phyloP scores from a whole-genome alignment of 495 filamentous ascomycete genomes.

The Neurospora africana region DNA sequence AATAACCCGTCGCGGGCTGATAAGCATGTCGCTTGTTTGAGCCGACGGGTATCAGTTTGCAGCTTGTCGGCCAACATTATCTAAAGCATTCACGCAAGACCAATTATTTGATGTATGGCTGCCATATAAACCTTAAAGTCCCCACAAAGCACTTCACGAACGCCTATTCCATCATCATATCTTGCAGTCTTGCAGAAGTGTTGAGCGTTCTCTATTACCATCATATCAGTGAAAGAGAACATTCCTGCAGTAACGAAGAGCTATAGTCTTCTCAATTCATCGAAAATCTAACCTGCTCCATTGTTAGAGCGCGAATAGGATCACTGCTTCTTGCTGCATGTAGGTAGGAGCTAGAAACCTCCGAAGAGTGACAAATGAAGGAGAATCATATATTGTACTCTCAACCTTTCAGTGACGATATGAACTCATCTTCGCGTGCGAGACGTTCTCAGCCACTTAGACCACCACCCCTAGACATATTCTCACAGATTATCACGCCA shows the following conservation, averaged over 20 bases:
- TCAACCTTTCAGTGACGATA: neutral
- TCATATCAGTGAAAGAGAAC: neutral
- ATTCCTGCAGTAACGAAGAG: neutral
- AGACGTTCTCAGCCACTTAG: neutral
- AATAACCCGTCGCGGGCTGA: too few species aligned
- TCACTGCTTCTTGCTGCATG: too few species aligned
- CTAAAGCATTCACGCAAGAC: too few species aligned
- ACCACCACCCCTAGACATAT: neutral
- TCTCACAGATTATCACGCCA: neutral
- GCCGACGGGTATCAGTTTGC: neutral
- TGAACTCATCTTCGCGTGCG: neutral
- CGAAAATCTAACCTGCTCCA: neutral
- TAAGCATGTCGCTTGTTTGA: neutral
- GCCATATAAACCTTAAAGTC: neutral
- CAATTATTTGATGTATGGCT: too few species aligned
- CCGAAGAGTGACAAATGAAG: neutral
- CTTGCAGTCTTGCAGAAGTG: neutral
- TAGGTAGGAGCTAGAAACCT: too few species aligned
- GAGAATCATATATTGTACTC: neutral
- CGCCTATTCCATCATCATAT: too few species aligned
- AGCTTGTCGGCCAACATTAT: neutral
- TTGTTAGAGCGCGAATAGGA: neutral
- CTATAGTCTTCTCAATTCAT: neutral
- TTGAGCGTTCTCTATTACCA: neutral
- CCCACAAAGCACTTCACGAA: neutral